Evolutionary conservation across 331 rosid genomes (phyloP).

Genomic region (Pyrus hybrid): DNA sequence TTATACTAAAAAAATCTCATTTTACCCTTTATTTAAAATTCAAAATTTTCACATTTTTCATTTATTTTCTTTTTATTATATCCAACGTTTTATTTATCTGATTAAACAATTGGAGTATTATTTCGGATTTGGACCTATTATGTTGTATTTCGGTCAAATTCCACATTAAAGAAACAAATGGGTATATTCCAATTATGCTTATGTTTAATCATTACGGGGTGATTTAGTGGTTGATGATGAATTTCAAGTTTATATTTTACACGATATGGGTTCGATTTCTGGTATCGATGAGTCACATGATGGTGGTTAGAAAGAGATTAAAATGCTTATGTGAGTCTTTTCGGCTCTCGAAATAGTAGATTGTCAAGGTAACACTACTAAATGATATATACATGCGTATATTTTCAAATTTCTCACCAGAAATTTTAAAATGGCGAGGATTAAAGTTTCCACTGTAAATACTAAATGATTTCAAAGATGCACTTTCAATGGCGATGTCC

Average conservation of each 20-base stretch:
- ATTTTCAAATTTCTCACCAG: neutral
- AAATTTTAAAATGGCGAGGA: too few relatives aligned
- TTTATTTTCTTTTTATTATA: neutral
- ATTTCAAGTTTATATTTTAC: too few relatives aligned
- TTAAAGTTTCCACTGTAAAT: neutral
- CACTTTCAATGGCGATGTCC: neutral
- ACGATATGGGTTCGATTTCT: too few relatives aligned
- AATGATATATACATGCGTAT: neutral
- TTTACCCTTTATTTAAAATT: too few relatives aligned
- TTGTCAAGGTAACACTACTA: too few relatives aligned
- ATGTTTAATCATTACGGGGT: too few relatives aligned
- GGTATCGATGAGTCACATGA: rapidly evolving
- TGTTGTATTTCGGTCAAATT: neutral
- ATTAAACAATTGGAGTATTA: neutral
- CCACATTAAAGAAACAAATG: neutral
- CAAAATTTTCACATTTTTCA: rapidly evolving
- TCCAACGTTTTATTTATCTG: neutral
- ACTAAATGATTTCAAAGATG: neutral
- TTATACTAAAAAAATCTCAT: too few relatives aligned
- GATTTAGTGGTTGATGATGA: rapidly evolving
- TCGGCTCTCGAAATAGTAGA: too few relatives aligned
- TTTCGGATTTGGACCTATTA: neutral
- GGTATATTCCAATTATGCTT: neutral
- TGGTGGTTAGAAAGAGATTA: too few relatives aligned
- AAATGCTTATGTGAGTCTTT: too few relatives aligned